These are phyloP conservation scores for Acanthamoeba culbertsoni DNA, from an alignment of 208 protist genomes.

Conservation along the genomic window DNA sequence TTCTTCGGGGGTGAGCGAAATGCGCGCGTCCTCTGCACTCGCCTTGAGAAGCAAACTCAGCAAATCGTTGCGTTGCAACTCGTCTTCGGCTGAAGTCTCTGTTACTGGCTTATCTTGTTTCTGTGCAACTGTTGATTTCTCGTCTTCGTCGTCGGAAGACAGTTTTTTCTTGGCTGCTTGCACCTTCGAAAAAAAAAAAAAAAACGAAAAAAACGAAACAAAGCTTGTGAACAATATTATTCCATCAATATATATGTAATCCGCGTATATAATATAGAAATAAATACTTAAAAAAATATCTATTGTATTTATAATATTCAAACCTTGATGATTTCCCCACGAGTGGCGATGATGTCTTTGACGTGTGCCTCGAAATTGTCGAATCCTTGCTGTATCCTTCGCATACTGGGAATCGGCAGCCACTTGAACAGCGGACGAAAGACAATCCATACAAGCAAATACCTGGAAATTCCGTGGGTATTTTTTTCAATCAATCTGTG, in stretches of 20 bases:
- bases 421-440: not conserved
- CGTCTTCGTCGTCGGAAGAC: too few species aligned
- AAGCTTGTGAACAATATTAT: too few species aligned
- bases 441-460: not conserved
- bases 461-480: too few species aligned
- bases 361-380: not conserved
- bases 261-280: too few species aligned
- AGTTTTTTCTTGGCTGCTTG: too few species aligned
- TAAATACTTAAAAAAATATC: too few species aligned
- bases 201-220: too few species aligned
- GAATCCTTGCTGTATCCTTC: not conserved
- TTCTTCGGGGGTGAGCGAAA: not conserved
- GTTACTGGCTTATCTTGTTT: not conserved
- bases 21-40: not conserved
- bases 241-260: too few species aligned
- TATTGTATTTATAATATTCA: too few species aligned
- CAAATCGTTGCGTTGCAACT: not conserved
- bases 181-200: too few species aligned
- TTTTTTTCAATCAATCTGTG: not conserved
- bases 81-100: not conserved
- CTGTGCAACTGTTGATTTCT: not conserved
- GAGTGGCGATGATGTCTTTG: not conserved
- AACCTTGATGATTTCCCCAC: too few species aligned
- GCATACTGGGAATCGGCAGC: not conserved
- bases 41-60: not conserved